Conservation (phyloP, 1,284 basidiomycete genomes). For the Tilletiopsis washingtonensis region DNA sequence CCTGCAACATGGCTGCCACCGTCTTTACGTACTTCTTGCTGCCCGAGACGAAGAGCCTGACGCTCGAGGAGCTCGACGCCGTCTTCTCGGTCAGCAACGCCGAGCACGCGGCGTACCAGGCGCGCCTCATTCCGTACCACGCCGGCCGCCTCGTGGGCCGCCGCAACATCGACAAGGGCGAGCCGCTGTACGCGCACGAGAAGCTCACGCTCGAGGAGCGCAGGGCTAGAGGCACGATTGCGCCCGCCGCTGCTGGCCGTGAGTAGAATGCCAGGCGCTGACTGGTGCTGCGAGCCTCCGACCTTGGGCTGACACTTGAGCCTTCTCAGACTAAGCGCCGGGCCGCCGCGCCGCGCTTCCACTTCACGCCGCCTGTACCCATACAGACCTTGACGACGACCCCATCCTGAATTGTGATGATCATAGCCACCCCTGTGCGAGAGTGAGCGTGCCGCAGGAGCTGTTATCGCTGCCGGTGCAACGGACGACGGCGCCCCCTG, state of each 20-base stretch:
- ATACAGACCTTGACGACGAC: too few relatives aligned
- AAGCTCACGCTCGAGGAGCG: neutral
- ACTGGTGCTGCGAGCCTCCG: too few relatives aligned
- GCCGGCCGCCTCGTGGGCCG: neutral
- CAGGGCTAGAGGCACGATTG: neutral
- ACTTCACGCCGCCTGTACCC: too few relatives aligned
- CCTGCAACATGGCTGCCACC: constrained; percentile 27
- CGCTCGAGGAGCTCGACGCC: constrained; percentile 63
- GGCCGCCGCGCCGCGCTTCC: too few relatives aligned
- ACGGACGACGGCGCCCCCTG: too few relatives aligned
- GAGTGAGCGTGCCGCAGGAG: too few relatives aligned
- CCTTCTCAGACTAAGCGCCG: too few relatives aligned
- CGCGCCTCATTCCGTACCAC: neutral
- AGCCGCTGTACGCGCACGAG: neutral
- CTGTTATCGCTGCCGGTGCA: too few relatives aligned
- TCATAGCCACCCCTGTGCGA: too few relatives aligned
- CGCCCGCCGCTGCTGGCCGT: neutral
- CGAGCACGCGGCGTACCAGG: constrained; percentile 17
- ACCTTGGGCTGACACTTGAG: too few relatives aligned
- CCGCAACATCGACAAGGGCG: neutral
- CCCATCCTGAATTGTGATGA: too few relatives aligned
- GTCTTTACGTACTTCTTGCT: constrained; percentile 52
- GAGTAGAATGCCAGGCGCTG: too few relatives aligned
- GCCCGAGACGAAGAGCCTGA: constrained; percentile 71
- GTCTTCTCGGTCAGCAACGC: constrained; percentile 64